These are phyloP conservation scores for Populus pruinosa DNA, from an alignment of 345 rosid genomes.

Conservation along the genomic window DNA sequence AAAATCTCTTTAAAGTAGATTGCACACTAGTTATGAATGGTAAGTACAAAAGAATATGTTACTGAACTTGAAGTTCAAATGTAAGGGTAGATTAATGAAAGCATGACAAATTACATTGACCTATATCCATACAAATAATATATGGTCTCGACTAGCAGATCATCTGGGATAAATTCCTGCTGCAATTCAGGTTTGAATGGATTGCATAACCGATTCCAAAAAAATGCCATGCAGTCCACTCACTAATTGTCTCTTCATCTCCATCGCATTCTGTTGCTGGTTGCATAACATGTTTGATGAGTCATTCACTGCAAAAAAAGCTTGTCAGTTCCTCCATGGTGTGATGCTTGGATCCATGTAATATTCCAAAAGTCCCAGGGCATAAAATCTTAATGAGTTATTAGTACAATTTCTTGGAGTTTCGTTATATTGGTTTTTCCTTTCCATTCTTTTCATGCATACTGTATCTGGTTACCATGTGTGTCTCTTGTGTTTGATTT, in stretches of 20 bases:
- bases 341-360: background rate
- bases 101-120: background rate
- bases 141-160: background rate
- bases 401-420: background rate
- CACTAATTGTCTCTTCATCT: background rate
- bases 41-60: background rate
- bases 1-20: background rate
- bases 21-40: background rate
- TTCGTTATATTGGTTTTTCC: background rate
- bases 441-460: background rate
- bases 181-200: background rate
- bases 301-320: background rate
- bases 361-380: background rate
- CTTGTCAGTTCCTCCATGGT: background rate
- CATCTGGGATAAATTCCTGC: background rate
- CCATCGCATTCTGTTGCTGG: background rate
- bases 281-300: background rate
- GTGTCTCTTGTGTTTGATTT: background rate
- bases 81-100: background rate
- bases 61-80: background rate
- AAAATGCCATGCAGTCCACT: background rate
- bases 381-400: background rate
- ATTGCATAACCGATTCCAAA: background rate
- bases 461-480: background rate
- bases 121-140: background rate